Conservation (phyloP, 192 early-diverging fungal species). For the Coemansia sp. region DNA sequence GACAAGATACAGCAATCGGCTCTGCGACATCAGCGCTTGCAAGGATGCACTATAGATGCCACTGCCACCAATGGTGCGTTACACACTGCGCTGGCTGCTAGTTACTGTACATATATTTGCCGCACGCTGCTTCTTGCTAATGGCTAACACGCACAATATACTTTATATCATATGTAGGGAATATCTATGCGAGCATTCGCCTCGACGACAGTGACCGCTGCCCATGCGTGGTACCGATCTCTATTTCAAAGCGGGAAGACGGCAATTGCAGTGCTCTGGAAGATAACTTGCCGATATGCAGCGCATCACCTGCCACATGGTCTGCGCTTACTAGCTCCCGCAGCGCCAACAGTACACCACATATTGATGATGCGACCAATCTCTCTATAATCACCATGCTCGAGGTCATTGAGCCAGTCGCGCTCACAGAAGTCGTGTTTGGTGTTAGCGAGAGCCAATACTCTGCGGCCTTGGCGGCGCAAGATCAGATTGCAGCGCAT, state of each 20-base stretch:
- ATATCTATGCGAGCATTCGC: constrained; percentile 18
- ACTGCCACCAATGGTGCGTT: not conserved
- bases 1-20: constrained; percentile 16
- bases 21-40: constrained; percentile 18
- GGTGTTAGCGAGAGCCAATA: constrained; percentile 39
- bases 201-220: not conserved
- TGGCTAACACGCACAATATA: not conserved
- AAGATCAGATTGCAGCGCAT: constrained; percentile 22
- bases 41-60: not conserved
- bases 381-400: constrained; percentile 10
- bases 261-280: not conserved
- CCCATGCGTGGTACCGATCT: constrained; percentile 15
- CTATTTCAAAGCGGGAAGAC: not conserved
- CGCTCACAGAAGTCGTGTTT: constrained; percentile 42
- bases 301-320: constrained; percentile 13
- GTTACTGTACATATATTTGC: not conserved
- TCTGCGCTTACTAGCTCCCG: constrained; percentile 11
- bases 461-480: constrained; percentile 22
- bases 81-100: not conserved
- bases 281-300: constrained; percentile 15
- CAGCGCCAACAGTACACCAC: not conserved
- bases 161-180: not conserved
- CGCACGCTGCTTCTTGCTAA: not conserved
- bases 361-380: not conserved
- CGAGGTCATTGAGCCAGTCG: constrained; percentile 32